Conservation (phyloP, 495 filamentous ascomycete genomes). For the Penicillium argentinense region DNA sequence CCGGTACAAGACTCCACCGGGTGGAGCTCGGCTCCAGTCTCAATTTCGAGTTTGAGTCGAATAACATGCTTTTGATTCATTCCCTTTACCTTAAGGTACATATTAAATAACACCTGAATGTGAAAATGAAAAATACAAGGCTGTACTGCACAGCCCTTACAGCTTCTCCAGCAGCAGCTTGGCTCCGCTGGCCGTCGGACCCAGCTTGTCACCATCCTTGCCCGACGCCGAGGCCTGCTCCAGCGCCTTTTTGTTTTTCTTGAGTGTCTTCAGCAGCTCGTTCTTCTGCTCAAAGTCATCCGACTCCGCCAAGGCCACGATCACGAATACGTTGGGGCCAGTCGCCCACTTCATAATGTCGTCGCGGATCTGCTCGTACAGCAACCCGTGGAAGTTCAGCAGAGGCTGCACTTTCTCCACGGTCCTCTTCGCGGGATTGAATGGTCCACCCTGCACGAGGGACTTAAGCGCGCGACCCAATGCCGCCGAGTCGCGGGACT, state of each 20-base stretch:
- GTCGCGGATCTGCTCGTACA: slow-evolving; percentile 75
- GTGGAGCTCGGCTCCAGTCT: slow-evolving; percentile 22
- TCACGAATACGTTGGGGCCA: slow-evolving; percentile 75
- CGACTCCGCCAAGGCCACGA: slow-evolving; percentile 76
- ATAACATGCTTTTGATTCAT: too few species aligned
- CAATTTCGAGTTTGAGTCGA: slow-evolving; percentile 5
- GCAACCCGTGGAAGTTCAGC: slow-evolving; percentile 73
- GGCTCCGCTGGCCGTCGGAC: slow-evolving; percentile 42
- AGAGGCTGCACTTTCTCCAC: slow-evolving; percentile 70
- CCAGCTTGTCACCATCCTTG: slow-evolving; percentile 38
- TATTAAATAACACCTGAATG: not conserved
- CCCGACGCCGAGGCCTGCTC: slow-evolving; percentile 46
- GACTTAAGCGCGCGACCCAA: slow-evolving; percentile 88
- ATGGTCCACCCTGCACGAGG: slow-evolving; percentile 82
- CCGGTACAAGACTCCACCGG: slow-evolving; percentile 13
- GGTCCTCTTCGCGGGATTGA: slow-evolving; percentile 66
- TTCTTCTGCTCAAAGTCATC: slow-evolving; percentile 68
- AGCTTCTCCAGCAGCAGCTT: slow-evolving; percentile 49
- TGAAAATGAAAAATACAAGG: not conserved
- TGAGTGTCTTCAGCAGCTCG: slow-evolving; percentile 64
- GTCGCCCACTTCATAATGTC: slow-evolving; percentile 84
- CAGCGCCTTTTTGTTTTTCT: slow-evolving; percentile 54
- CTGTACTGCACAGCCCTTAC: too few species aligned
- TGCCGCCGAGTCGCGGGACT: slow-evolving; percentile 54
- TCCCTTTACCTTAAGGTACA: too few species aligned